Evolutionary conservation across 805 yeast genomes (phyloP).

Genomic region (Naumovozyma baii): DNA sequence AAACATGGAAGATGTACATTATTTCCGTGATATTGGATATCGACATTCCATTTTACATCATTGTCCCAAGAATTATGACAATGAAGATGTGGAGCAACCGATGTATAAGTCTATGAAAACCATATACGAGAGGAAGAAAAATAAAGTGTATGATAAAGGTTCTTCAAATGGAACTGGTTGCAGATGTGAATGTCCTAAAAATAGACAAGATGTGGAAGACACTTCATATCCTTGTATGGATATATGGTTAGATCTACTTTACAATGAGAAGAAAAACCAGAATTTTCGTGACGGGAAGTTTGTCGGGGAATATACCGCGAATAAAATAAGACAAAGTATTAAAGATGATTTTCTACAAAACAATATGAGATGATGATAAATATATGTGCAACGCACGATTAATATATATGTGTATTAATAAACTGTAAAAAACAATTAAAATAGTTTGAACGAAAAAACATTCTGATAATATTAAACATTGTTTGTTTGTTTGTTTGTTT

Average conservation of each 20-base stretch:
- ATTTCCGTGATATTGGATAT: conserved; percentile 89
- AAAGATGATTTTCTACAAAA: conserved; percentile 3
- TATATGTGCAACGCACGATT: too few species aligned
- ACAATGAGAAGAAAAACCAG: conserved; percentile 4
- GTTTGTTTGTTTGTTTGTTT: too few species aligned
- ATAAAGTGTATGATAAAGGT: conserved; percentile 28
- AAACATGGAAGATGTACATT: conserved; percentile 64
- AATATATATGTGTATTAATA: too few species aligned
- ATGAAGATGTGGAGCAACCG: conserved; percentile 65
- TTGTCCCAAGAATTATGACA: conserved; percentile 67
- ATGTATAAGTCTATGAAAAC: conserved; percentile 30
- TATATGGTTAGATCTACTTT: conserved; percentile 38
- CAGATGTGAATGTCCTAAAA: conserved; percentile 67
- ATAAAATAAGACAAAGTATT: conserved; percentile 2
- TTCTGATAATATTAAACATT: too few species aligned
- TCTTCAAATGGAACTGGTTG: conserved; percentile 61
- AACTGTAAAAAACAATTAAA: too few species aligned
- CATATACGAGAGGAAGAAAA: conserved; percentile 15
- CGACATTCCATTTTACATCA: conserved; percentile 71
- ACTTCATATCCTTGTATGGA: conserved; percentile 41
- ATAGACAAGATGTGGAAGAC: conserved; percentile 46
- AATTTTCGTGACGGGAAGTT: conserved; percentile 6
- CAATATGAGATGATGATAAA: too few species aligned
- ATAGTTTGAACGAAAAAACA: too few species aligned
- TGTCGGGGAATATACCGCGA: conserved; percentile 4